Percentiles rank a stretch among this genome's conserved stretches.
Conservation (phyloP, 441 rosid species). For the Daphne laureola region DNA sequence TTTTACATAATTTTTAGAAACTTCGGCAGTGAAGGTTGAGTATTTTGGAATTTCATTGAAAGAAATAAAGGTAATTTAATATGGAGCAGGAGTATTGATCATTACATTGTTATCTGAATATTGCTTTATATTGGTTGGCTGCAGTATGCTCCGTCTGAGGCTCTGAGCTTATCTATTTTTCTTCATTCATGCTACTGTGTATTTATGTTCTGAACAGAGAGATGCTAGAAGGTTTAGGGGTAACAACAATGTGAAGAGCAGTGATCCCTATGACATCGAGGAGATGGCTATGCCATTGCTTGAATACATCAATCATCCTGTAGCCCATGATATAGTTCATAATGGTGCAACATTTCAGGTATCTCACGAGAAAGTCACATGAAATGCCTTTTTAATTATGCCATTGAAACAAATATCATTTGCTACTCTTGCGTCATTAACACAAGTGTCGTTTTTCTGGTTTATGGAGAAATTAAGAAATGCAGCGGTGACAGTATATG, state of each 20-base stretch:
- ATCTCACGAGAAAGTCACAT: neutral
- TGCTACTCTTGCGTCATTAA: too few relatives aligned
- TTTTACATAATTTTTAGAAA: too few relatives aligned
- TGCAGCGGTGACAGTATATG: too few relatives aligned
- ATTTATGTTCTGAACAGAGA: slow-evolving; percentile 41
- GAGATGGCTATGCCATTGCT: slow-evolving; percentile 83
- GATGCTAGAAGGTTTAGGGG: slow-evolving; percentile 54
- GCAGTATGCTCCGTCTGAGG: neutral
- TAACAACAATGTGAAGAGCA: slow-evolving; percentile 27
- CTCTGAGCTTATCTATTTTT: neutral
- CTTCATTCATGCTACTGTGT: neutral
- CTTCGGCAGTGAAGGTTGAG: too few relatives aligned
- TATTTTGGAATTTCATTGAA: too few relatives aligned
- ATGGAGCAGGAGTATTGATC: too few relatives aligned
- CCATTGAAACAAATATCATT: neutral
- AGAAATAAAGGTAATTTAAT: too few relatives aligned
- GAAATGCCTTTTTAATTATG: neutral
- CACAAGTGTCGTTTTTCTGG: too few relatives aligned
- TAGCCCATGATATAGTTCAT: slow-evolving; percentile 75
- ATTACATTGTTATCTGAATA: too few relatives aligned
- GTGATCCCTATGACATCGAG: slow-evolving; percentile 67
- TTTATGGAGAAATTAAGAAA: too few relatives aligned
- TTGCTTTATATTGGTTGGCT: too few relatives aligned
- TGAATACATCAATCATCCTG: slow-evolving; percentile 55
- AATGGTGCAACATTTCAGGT: slow-evolving; percentile 99